Evolutionary conservation across 768 basidiomycete genomes (phyloP), one percentile per base, ranked within the genome.

Genomic region (Jaapia argillacea): DNA sequence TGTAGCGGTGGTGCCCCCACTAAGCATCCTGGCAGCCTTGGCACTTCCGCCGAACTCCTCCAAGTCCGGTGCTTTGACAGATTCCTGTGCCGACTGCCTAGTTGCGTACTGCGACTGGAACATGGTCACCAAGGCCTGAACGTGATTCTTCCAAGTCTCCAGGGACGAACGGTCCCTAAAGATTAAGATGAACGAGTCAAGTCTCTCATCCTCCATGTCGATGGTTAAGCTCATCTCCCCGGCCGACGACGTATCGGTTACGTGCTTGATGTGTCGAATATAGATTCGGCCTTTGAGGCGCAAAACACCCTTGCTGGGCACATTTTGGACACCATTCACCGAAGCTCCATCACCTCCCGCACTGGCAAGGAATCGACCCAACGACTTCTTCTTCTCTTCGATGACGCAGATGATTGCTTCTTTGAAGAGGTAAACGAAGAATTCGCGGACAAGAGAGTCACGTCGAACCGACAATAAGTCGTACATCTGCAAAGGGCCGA

Each of bases 381-480:
- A 64, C 0, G 82, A 79, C 21, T 85, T 79, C 55, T 90, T 93
- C 69, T 82, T 89, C 64, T 99, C 94, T 60, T 98, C 93, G 16
- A 86, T 76, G n/a, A 98, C 91, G 60, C 96, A 99, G 47, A 99
- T 91, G 51, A 99, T 87, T 6, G 96, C 96, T 61, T 97, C 91
- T 56, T 84, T 85, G 77, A 97, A 99, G 22, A 99, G 75, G 65
- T 98, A 97, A 47, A 96, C 90, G 57, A 82, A 87, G 63, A 97
- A 97, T 60, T 96, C 93, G 43, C 92, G 79, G 16, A 93, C 83
- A 47, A 90, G 83, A 6, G 81, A 67, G 51, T 94, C 94, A 40
- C 93, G 80, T 41, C 91, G 78, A 35, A 97, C 91, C 40, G 79
- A 81, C 22, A 98, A 66, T 37, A 92, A 70, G 63, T 96, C 94